Evolutionary conservation across 73 alveolate genomes (phyloP).

Genomic region (Uronychia setigera): DNA sequence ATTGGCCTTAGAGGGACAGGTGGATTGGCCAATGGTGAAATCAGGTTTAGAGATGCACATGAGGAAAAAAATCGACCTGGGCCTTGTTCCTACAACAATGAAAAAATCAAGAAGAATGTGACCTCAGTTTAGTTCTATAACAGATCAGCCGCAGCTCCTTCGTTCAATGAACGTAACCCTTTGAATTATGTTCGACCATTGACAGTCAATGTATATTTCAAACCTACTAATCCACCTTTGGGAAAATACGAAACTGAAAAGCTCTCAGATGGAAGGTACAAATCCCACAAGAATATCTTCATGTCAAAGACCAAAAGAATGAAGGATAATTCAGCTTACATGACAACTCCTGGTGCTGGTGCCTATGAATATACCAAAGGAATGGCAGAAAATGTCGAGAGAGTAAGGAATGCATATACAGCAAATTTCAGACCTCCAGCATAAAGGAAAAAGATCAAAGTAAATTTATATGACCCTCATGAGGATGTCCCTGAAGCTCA

Average conservation of each 20-base stretch:
- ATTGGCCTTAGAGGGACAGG: conserved; percentile 14
- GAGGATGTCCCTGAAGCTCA: conserved; percentile 16
- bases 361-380: conserved; percentile 40
- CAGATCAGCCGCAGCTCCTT: conserved; percentile 38
- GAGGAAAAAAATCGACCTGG: conserved; percentile 12
- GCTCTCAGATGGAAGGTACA: not conserved
- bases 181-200: conserved; percentile 66
- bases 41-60: conserved; percentile 14
- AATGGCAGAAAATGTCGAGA: conserved; percentile 33
- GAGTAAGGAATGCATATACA: conserved; percentile 31
- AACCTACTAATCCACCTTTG: conserved; percentile 55
- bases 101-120: conserved; percentile 12
- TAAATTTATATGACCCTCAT: conserved; percentile 77
- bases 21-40: conserved; percentile 37
- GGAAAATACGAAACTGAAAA: conserved; percentile 59
- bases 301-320: conserved; percentile 42
- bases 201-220: conserved; percentile 63
- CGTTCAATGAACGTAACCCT: conserved; percentile 70
- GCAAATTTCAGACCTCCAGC: conserved; percentile 53
- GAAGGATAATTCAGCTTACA: not conserved
- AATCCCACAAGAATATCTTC: conserved; percentile 28
- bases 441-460: conserved; percentile 45
- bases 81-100: conserved; percentile 51
- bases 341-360: conserved; percentile 21
- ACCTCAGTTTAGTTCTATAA: conserved; percentile 32